Percentiles rank a stretch among this genome's conserved stretches.
Conservation (phyloP, 108 stramenopile genomes). For the Nitzschia sp. region DNA sequence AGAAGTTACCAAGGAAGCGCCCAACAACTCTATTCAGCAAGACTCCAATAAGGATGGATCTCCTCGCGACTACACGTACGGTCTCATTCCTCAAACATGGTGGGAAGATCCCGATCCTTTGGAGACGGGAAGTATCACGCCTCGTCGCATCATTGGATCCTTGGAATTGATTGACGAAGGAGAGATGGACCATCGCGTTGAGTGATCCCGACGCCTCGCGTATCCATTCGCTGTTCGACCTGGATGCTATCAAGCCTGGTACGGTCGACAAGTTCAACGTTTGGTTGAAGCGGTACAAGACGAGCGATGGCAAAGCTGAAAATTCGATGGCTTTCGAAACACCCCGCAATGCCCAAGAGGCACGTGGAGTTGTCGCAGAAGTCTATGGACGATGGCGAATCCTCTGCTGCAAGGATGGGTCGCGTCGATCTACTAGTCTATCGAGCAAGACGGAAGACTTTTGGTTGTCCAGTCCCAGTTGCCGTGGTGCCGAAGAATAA, state of each 20-base stretch:
- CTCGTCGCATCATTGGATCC: slow-evolving; percentile 93
- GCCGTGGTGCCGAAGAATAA: too few relatives aligned
- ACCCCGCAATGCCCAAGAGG: slow-evolving; percentile 68
- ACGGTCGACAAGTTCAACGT: slow-evolving; percentile 75
- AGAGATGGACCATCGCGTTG: slow-evolving; percentile 92
- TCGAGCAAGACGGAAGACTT: slow-evolving; percentile 54
- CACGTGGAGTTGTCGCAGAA: slow-evolving; percentile 76
- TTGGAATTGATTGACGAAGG: slow-evolving; percentile 97
- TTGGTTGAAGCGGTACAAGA: slow-evolving; percentile 98
- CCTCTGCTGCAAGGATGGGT: slow-evolving; percentile 78
- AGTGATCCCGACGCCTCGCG: slow-evolving; percentile 65
- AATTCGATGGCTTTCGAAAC: slow-evolving; percentile 85
- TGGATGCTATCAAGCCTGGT: slow-evolving; percentile 87
- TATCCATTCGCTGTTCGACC: slow-evolving; percentile 77
- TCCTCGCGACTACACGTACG: slow-evolving; percentile 96
- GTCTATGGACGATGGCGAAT: slow-evolving; percentile 76
- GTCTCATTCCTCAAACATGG: slow-evolving; percentile 94
- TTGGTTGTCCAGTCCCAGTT: slow-evolving; percentile 75
- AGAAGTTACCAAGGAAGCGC: slow-evolving; percentile 87
- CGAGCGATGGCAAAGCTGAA: slow-evolving; percentile 92
- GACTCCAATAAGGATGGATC: slow-evolving; percentile 93
- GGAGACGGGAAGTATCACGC: slow-evolving; percentile 88
- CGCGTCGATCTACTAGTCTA: slow-evolving; percentile 40
- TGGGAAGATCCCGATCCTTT: slow-evolving; percentile 96
- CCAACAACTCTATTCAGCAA: slow-evolving; percentile 77